These are phyloP conservation scores for Picochlorum sp. DNA, from an alignment of 139 green algal species.

Conservation along the genomic window DNA sequence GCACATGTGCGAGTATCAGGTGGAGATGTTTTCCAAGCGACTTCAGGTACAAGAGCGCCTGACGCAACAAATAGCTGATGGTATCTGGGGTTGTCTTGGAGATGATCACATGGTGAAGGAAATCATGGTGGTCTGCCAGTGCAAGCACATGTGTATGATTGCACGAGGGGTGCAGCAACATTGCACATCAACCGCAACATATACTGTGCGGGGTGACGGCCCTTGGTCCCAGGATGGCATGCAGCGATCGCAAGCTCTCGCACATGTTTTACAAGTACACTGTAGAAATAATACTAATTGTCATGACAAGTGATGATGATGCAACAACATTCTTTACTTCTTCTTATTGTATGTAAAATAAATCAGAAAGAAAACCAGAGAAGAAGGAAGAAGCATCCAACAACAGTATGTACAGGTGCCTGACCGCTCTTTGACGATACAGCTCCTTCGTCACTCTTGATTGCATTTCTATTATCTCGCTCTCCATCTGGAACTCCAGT, in stretches of 20 bases:
- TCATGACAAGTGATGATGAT: too few relatives aligned
- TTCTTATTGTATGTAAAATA: too few relatives aligned
- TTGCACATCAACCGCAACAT: constrained; percentile 58
- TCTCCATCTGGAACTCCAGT: too few relatives aligned
- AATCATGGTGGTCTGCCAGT: constrained; percentile 73
- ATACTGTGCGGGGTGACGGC: constrained; percentile 36
- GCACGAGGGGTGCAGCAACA: constrained; percentile 86
- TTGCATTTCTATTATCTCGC: neutral
- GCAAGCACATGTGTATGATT: constrained; percentile 97
- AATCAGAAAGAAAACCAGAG: neutral
- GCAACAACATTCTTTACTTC: too few relatives aligned
- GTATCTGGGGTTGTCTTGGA: neutral
- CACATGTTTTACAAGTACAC: too few relatives aligned
- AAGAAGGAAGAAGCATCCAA: neutral
- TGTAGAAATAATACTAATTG: too few relatives aligned
- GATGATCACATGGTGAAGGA: neutral
- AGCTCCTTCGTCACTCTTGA: neutral
- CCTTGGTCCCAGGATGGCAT: neutral
- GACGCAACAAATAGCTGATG: constrained; percentile 40
- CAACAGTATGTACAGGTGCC: too few relatives aligned
- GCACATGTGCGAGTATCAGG: constrained; percentile 24
- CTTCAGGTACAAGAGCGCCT: constrained; percentile 93
- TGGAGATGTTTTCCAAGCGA: constrained; percentile 48
- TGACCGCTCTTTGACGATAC: neutral
- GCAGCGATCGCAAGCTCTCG: too few relatives aligned